Percentiles rank a stretch among this genome's conserved stretches.
phyloP scores from a whole-genome alignment of 495 filamentous ascomycete species.

The Oleoguttula mirabilis region DNA sequence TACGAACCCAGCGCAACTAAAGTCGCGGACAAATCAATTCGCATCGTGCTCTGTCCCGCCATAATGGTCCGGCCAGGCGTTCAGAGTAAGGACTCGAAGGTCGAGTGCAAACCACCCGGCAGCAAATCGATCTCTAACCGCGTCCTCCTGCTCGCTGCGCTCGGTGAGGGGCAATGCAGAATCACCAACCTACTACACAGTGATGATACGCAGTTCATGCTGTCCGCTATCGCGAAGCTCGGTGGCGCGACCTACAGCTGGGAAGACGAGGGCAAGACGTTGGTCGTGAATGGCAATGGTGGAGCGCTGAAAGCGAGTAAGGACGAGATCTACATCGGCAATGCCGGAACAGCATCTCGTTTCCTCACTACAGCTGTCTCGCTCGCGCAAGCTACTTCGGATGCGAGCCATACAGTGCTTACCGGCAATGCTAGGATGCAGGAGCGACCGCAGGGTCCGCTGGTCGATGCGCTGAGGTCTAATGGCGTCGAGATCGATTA shows the following conservation, averaged over 20 bases:
- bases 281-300: constrained; percentile 83
- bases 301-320: constrained; percentile 67
- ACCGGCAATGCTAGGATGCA: constrained; percentile 98
- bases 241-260: constrained; percentile 86
- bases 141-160: constrained; percentile 80
- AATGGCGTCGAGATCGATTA: constrained; percentile 81
- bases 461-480: constrained; percentile 79
- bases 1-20: constrained; percentile 76
- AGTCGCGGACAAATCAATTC: constrained; percentile 76
- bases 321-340: constrained; percentile 79
- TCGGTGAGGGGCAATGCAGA: constrained; percentile 75
- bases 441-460: constrained; percentile 77
- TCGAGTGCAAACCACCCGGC: constrained; percentile 77
- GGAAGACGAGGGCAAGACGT: constrained; percentile 83
- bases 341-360: constrained; percentile 89
- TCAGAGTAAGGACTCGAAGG: constrained; percentile 41
- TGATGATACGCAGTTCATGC: constrained; percentile 94
- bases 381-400: constrained; percentile 53
- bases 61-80: constrained; percentile 62
- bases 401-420: constrained; percentile 56
- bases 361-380: constrained; percentile 91
- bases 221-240: constrained; percentile 70
- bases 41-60: constrained; percentile 70
- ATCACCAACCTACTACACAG: constrained; percentile 90
- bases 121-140: constrained; percentile 98